A percentile compares a stretch with the other conserved stretches of the same genome.
Evolutionary conservation across 345 rosid species (phyloP).

Genomic region (Stellera chamaejasme): DNA sequence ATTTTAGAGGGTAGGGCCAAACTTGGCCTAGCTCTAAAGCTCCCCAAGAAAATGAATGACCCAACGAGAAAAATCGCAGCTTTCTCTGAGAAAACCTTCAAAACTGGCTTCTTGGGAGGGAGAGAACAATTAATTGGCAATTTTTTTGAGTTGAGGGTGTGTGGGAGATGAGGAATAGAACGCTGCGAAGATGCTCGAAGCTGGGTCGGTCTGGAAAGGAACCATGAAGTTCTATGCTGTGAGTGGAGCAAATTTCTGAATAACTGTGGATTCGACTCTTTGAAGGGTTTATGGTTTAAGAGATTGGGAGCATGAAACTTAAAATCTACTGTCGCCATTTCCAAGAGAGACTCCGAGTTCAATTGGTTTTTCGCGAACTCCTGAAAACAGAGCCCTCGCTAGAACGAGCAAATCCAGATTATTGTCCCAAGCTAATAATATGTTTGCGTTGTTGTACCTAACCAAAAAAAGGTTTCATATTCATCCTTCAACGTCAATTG

Average conservation of each 20-base stretch:
- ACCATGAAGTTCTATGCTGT: constrained; percentile 5
- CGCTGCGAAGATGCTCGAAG: constrained; percentile 17
- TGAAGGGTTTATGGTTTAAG: constrained; percentile 1
- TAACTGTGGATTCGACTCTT: constrained; percentile 4
- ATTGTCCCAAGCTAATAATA: too few species aligned
- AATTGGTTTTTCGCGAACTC: too few species aligned
- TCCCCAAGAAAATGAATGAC: constrained; percentile 43
- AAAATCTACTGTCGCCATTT: too few species aligned
- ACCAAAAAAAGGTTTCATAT: too few species aligned
- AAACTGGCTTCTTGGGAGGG: constrained; percentile 20
- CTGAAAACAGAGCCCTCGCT: too few species aligned
- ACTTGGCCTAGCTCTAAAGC: constrained; percentile 32
- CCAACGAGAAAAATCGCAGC: constrained; percentile 46
- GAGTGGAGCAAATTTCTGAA: constrained; percentile 8
- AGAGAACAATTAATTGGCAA: constrained; percentile 11
- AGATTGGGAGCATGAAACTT: constrained; percentile 10
- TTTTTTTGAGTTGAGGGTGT: constrained; percentile 14
- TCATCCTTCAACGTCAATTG: too few species aligned
- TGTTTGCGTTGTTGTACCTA: too few species aligned
- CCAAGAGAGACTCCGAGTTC: too few species aligned
- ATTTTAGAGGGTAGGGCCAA: constrained; percentile 33
- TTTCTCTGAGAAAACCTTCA: constrained; percentile 25
- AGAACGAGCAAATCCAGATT: too few species aligned
- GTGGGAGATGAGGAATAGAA: constrained; percentile 12
- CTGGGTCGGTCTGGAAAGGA: constrained; percentile 12